A percentile compares a stretch with the other conserved stretches of the same genome.
Conservation (phyloP, 2,329 filamentous ascomycete genomes). For the Periconia sp. region DNA sequence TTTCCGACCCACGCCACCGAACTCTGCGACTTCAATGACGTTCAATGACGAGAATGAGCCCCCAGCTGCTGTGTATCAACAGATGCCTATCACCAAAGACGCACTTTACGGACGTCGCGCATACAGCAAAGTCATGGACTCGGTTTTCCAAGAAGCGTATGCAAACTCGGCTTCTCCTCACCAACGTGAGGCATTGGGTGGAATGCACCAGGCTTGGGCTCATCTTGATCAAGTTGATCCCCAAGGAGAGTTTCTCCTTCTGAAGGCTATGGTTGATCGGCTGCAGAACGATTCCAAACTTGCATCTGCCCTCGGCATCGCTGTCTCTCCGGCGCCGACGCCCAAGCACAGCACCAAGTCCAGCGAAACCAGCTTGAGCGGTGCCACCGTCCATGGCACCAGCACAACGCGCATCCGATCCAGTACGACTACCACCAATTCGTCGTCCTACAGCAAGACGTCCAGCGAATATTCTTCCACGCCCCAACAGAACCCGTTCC, state of each 20-base stretch:
- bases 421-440: slow-evolving; percentile 22
- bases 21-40: slow-evolving; percentile 30
- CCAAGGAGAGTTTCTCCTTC: slow-evolving; percentile 82
- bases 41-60: slow-evolving; percentile 69
- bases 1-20: slow-evolving; percentile 40
- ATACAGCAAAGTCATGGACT: slow-evolving; percentile 80
- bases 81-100: slow-evolving; percentile 67
- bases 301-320: slow-evolving; percentile 46
- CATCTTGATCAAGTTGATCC: slow-evolving; percentile 84
- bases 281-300: slow-evolving; percentile 72
- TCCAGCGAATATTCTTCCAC: slow-evolving; percentile 25
- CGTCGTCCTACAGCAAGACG: slow-evolving; percentile 18
- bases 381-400: slow-evolving; percentile 38
- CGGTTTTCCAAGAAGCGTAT: slow-evolving; percentile 80
- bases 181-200: slow-evolving; percentile 83
- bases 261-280: slow-evolving; percentile 75
- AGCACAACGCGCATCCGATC: slow-evolving; percentile 37
- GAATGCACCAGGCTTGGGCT: slow-evolving; percentile 82
- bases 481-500: slow-evolving; percentile 19
- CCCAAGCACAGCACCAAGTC: slow-evolving; percentile 36
- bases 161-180: slow-evolving; percentile 70
- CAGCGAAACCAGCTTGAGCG: slow-evolving; percentile 35
- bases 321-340: slow-evolving; percentile 28
- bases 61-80: slow-evolving; percentile 51
- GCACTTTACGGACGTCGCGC: slow-evolving; percentile 77